Base-by-base conservation (phyloP, 2,329 filamentous ascomycete genomes). In the Phaeoacremonium minimum region DNA sequence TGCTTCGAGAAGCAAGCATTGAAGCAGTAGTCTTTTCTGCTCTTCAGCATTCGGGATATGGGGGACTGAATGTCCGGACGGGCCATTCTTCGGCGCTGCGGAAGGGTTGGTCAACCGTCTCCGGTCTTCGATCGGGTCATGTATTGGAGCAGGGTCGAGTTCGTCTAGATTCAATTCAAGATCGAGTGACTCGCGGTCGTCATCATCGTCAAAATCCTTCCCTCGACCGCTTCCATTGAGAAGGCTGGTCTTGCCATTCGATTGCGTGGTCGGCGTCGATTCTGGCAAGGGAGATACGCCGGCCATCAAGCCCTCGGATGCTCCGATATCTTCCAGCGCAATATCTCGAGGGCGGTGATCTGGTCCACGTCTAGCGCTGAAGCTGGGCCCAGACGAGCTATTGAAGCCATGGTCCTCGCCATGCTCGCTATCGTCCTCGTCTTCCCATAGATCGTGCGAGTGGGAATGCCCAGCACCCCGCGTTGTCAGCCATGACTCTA, bases 401-500 rank as follows among this genome's bases (percentile, higher is more conserved):
- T 7, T 33, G 42, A 18, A 47, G 46, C 7, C 47, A 20, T 52
- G 50, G 17, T 57, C 47, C n/a, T n/a, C n/a, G n/a, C n/a, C n/a
- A n/a, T 52, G 34, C 17, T 54, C 58, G 11, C 62, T 63, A 18
- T 56, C 52, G n/a, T 65, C 57, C 3, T 67, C 63, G 4, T 69
- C 67, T 20, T 73, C 70, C 63, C 69, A 75, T 20, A 60, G 66
- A 19, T 65, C 57, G 45, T 81, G 77, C 2, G 73, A 71, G 50
- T 82, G 75, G 2, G 74, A 75, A 50, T 80, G 79, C 2, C 75
- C 69, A 2, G 78, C 80, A 30, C 79, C 79, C 37, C 77, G 64
- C 3, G 83, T 85, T 0, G 88, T 89, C 48, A 97, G 82, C 57
- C 89, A 88, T 64, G 93, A 95, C 60, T 97, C 91, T 35, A 96